These are phyloP conservation scores for Chlorella sorokiniana DNA, from an alignment of 139 green algal genomes.

Conservation along the genomic window DNA sequence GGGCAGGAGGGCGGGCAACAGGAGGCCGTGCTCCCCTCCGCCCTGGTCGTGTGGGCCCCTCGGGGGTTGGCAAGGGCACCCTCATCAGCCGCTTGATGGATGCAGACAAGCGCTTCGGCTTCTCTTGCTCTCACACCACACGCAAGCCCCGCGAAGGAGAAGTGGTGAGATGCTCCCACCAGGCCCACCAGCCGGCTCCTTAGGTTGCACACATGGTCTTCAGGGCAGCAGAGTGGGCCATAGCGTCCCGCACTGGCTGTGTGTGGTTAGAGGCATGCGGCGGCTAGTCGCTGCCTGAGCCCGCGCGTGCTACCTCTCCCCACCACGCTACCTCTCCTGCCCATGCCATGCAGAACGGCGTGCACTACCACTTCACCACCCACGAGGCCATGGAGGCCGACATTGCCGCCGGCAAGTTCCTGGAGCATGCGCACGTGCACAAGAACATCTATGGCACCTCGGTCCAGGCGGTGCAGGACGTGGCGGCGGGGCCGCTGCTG, in stretches of 20 bases:
- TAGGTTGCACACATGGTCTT: neutral
- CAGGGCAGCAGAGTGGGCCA: neutral
- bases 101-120: slow-evolving; percentile 65
- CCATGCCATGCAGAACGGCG: slow-evolving; percentile 58
- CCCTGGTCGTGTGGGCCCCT: slow-evolving; percentile 84
- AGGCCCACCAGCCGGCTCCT: neutral
- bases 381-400: slow-evolving; percentile 75
- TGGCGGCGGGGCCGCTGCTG: slow-evolving; percentile 68
- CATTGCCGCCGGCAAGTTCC: slow-evolving; percentile 72
- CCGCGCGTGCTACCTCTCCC: neutral
- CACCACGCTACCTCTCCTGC: neutral
- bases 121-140: slow-evolving; percentile 86
- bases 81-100: slow-evolving; percentile 75
- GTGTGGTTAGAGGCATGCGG: neutral
- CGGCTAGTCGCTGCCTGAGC: neutral
- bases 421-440: slow-evolving; percentile 89
- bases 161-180: slow-evolving; percentile 43
- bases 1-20: neutral
- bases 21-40: slow-evolving; percentile 18
- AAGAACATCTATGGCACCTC: slow-evolving; percentile 88
- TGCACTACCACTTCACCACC: slow-evolving; percentile 83
- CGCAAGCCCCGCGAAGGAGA: slow-evolving; percentile 62
- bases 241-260: neutral
- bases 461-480: slow-evolving; percentile 62
- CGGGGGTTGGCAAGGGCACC: slow-evolving; percentile 89